phyloP scores from a whole-genome alignment of 495 filamentous ascomycete genomes.

The Niebla homalea region DNA sequence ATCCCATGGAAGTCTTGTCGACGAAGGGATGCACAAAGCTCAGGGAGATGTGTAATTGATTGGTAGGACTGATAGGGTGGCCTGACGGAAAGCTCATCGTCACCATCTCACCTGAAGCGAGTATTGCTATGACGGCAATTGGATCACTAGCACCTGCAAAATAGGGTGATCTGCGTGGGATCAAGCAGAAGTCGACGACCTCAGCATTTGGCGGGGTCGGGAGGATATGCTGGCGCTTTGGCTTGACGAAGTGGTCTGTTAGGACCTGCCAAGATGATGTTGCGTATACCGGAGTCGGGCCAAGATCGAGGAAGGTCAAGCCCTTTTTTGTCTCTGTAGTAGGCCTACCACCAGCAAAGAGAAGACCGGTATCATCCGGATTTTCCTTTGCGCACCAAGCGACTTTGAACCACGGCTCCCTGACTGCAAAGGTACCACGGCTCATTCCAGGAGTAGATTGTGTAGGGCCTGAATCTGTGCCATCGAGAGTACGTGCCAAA shows the following conservation, averaged over 20 bases:
- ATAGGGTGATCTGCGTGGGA: constrained; percentile 69
- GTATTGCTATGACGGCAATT: constrained; percentile 62
- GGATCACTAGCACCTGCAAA: constrained; percentile 84
- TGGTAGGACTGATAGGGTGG: constrained; percentile 77
- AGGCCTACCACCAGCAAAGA: constrained; percentile 69
- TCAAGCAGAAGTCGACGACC: constrained; percentile 67
- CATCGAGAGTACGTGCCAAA: constrained; percentile 66
- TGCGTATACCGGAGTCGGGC: constrained; percentile 74
- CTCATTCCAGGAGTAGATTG: constrained; percentile 28
- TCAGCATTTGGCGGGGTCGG: constrained; percentile 67
- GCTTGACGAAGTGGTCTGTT: constrained; percentile 57
- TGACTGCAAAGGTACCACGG: constrained; percentile 36
- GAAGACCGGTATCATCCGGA: constrained; percentile 78
- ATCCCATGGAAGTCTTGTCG: constrained; percentile 49
- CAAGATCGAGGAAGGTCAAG: constrained; percentile 79
- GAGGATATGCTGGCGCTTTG: constrained; percentile 54
- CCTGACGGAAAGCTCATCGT: constrained; percentile 86
- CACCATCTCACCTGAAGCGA: constrained; percentile 75
- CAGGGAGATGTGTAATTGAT: constrained; percentile 73
- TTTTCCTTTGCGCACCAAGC: constrained; percentile 88
- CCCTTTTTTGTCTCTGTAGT: constrained; percentile 53
- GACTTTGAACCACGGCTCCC: constrained; percentile 60
- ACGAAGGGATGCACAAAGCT: constrained; percentile 82
- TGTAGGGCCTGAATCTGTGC: constrained; percentile 50
- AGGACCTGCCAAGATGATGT: constrained; percentile 82